Base-by-base conservation (phyloP, 2,329 filamentous ascomycete genomes). In the Ophiostoma sp. region DNA sequence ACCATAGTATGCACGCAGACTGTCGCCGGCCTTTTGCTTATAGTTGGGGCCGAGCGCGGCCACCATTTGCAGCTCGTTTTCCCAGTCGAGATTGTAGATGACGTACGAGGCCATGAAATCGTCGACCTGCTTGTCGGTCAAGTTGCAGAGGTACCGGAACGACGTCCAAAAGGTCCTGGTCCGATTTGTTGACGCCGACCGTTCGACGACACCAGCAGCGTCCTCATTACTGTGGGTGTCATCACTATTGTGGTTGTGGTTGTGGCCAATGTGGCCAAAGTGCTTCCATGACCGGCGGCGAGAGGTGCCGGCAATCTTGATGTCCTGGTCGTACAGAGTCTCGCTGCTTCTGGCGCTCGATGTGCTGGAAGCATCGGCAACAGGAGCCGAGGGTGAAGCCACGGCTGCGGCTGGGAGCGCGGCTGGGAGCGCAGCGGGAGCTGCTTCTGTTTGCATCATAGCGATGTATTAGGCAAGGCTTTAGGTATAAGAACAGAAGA, bases 31-130 rank as follows among this genome's bases (percentile, higher is more conserved):
- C 57, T 81, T 82, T 57, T 81, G 75, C 74, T 82, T 81, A 75
- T 85, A 86, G 72, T 83, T 76, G 2, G 81, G 79, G 1, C 84
- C 84, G 7, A 86, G 78, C 0, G 79, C 78, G 27, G 79, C 78
- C 20, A 82, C 74, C 83, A 86, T 85, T 71, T 81, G 77, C 35
- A 78, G 74, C 75, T 84, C 81, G 72, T 85, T 77, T 20, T 80
- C 82, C 84, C 84, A 86, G 76, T 86, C 84, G 1, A 85, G 79
- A 73, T 84, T 84, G 78, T 86, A 85, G 74, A 86, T 85, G 74
- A 84, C 79, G 72, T 86, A 86, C 5, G 83, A 85, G 2, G 82
- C 82, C 83, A 86, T 85, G 76, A 83, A 86, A 72, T 84, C 83
- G 69, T 85, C 82, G 3, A 86, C 83, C 72, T 86, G 77, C 75